phyloP scores from a whole-genome alignment of 2,329 filamentous ascomycete genomes.

The Myriosclerotinia duriaeana region DNA sequence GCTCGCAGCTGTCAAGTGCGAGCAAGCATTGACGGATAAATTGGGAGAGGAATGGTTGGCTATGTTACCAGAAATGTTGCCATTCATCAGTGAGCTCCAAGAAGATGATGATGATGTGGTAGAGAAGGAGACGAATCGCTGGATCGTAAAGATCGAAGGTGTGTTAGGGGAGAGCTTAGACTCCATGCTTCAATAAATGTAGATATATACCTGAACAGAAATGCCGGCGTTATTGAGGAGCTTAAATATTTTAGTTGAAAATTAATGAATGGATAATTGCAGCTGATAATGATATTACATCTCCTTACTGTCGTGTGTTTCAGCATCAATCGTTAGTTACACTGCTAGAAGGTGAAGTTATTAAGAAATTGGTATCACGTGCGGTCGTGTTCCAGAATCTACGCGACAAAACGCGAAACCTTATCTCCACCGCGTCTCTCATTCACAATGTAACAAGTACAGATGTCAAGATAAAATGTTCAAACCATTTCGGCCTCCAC shows the following conservation, averaged over 20 bases:
- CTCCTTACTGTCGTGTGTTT: background rate
- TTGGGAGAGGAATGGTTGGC: constrained; percentile 93
- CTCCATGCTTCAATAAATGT: constrained; percentile 76
- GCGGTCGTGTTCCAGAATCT: background rate
- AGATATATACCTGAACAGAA: constrained; percentile 22
- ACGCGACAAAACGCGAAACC: background rate
- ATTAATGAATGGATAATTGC: constrained; percentile 16
- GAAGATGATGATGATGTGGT: constrained; percentile 96
- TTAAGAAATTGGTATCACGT: constrained; percentile 6
- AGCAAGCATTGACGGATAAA: constrained; percentile 75
- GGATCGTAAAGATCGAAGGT: constrained; percentile 88
- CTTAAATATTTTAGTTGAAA: constrained; percentile 2
- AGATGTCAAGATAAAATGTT: constrained; percentile 33
- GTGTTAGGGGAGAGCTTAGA: constrained; percentile 89
- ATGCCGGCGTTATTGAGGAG: constrained; percentile 7
- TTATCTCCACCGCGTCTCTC: constrained; percentile 15
- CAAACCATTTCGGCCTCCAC: constrained; percentile 41
- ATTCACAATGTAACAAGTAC: constrained; percentile 13
- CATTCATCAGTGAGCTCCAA: constrained; percentile 90
- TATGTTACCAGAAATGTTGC: constrained; percentile 90
- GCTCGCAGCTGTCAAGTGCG: constrained; percentile 76
- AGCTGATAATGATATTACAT: background rate
- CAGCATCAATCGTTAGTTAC: background rate
- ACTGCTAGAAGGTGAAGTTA: background rate
- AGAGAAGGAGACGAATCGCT: constrained; percentile 82